These are phyloP conservation scores for Saturnispora hagleri DNA, from an alignment of 805 yeast genomes.

Conservation along the genomic window DNA sequence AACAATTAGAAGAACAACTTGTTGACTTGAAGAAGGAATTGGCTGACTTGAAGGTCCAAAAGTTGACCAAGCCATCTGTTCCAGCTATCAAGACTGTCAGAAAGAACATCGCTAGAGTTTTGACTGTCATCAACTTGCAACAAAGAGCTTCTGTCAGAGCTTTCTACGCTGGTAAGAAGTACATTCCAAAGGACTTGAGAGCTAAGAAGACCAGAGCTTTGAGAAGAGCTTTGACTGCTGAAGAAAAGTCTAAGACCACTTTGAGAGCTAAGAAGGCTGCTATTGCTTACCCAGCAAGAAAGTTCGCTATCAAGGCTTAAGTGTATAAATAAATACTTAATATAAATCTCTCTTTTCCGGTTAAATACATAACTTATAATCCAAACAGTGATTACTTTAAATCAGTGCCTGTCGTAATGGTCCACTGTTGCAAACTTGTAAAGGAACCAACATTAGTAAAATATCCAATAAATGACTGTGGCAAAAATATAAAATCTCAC, in stretches of 20 bases:
- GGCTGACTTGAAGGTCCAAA: slow-evolving; percentile 93
- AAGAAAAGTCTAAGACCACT: slow-evolving; percentile 76
- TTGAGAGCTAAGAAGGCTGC: slow-evolving; percentile 85
- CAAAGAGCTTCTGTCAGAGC: slow-evolving; percentile 93
- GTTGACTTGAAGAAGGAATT: slow-evolving; percentile 95
- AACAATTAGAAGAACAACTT: slow-evolving; percentile 89
- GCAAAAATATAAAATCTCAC: neutral
- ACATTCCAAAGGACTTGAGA: slow-evolving; percentile 97
- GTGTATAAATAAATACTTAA: slow-evolving; percentile 10
- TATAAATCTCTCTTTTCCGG: slow-evolving; percentile 8
- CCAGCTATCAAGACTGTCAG: slow-evolving; percentile 96
- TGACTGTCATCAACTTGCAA: slow-evolving; percentile 93
- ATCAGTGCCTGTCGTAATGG: too few species aligned
- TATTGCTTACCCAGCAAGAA: slow-evolving; percentile 96
- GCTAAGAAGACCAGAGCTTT: slow-evolving; percentile 99
- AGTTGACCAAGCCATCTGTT: slow-evolving; percentile 82
- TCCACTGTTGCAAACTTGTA: too few species aligned
- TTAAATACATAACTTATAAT: slow-evolving; percentile 8
- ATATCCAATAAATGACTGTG: neutral
- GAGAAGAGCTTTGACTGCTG: slow-evolving; percentile 90
- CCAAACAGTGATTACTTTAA: neutral
- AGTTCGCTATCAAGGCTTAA: slow-evolving; percentile 98
- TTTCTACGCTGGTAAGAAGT: slow-evolving; percentile 91
- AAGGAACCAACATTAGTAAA: neutral
- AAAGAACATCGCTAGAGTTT: slow-evolving; percentile 97